A percentile compares a stretch with the other conserved stretches of the same genome.
These are phyloP conservation scores for Macrocybe gigantea DNA, from an alignment of 768 basidiomycete species.

Conservation along the genomic window DNA sequence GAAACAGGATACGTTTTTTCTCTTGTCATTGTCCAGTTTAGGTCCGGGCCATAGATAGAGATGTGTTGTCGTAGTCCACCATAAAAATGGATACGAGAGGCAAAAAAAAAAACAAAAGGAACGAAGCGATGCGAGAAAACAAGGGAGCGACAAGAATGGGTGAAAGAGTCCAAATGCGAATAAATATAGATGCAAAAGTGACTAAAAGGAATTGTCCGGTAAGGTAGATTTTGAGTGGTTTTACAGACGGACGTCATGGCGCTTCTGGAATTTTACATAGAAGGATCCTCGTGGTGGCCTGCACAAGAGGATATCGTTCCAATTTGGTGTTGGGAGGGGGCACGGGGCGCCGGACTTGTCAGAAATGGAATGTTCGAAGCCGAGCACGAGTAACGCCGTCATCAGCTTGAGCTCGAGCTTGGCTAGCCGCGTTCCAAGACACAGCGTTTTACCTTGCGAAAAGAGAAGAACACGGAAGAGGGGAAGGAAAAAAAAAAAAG, in stretches of 20 bases:
- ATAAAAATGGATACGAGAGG: too few relatives aligned
- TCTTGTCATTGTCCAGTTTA: too few relatives aligned
- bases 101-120: not conserved
- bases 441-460: constrained; percentile 56
- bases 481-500: not conserved
- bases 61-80: too few relatives aligned
- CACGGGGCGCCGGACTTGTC: constrained; percentile 41
- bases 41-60: too few relatives aligned
- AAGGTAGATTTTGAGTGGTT: not conserved
- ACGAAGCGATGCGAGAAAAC: not conserved
- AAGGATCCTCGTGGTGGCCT: constrained; percentile 49
- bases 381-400: constrained; percentile 60
- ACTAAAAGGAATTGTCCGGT: not conserved
- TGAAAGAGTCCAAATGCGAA: not conserved
- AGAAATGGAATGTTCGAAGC: constrained; percentile 54
- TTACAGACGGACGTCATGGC: constrained; percentile 24
- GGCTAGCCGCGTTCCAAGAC: constrained; percentile 71
- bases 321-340: constrained; percentile 50
- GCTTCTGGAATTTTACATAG: constrained; percentile 43
- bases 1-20: too few relatives aligned
- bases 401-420: constrained; percentile 70
- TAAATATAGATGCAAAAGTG: constrained; percentile 4
- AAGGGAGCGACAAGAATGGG: not conserved
- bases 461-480: not conserved
- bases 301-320: constrained; percentile 73